phyloP scores from a whole-genome alignment of 169 alveolate genomes.

The Plasmodium vinckei region DNA sequence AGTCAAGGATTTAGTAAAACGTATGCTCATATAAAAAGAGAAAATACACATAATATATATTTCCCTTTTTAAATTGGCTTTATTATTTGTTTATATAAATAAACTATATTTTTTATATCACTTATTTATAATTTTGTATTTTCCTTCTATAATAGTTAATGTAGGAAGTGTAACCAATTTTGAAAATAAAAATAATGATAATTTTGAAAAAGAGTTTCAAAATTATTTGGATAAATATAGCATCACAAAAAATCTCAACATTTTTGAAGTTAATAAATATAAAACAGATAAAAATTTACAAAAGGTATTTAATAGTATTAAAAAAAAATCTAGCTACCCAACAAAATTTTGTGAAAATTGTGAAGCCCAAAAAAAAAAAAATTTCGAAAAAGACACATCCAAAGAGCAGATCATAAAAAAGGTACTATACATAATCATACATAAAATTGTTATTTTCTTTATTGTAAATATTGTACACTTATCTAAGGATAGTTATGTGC shows the following conservation, averaged over 20 bases:
- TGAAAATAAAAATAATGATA: neutral
- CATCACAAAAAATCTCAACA: conserved; percentile 2
- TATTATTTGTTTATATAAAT: neutral
- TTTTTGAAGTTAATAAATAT: conserved; percentile 27
- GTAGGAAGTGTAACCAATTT: conserved; percentile 7
- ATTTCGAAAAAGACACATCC: neutral
- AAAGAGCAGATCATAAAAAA: conserved; percentile 20
- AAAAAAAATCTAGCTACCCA: neutral
- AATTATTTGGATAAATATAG: conserved; percentile 1
- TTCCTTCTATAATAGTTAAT: neutral
- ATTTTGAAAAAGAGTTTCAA: conserved; percentile 5
- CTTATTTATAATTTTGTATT: neutral
- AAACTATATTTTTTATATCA: neutral
- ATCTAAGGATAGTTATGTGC: no score
- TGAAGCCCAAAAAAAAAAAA: neutral
- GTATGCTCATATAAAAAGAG: neutral
- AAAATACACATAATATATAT: neutral
- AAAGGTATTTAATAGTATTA: conserved; percentile 8
- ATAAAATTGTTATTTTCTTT: no score
- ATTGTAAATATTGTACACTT: no score
- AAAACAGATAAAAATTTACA: conserved; percentile 19
- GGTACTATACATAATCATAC: neutral
- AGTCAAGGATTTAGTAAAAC: neutral
- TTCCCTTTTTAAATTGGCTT: neutral
- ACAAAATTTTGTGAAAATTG: neutral